Percentiles rank a stretch among this genome's conserved stretches.
Evolutionary conservation across 2,329 filamentous ascomycete species (phyloP).

Genomic region (Epichloe amarillans): DNA sequence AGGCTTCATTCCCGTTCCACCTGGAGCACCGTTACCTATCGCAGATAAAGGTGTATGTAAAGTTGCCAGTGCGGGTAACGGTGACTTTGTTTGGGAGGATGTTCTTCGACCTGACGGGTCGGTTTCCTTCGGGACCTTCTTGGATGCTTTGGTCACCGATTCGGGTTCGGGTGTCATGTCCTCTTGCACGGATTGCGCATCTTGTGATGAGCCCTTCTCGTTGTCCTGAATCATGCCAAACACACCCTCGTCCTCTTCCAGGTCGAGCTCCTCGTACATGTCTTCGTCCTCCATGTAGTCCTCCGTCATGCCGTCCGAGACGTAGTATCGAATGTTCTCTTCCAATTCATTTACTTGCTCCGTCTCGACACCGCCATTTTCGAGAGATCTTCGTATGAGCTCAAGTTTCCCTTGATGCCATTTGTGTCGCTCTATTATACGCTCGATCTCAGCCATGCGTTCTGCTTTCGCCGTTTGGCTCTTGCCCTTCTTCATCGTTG

Average conservation of each 20-base stretch:
- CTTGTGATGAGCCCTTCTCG: slow-evolving; percentile 88
- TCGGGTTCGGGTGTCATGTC: slow-evolving; percentile 52
- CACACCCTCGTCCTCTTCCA: slow-evolving; percentile 81
- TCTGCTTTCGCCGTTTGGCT: slow-evolving; percentile 73
- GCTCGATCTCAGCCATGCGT: slow-evolving; percentile 74
- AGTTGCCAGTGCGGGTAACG: slow-evolving; percentile 81
- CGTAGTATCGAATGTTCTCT: slow-evolving; percentile 90
- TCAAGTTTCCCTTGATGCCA: slow-evolving; percentile 93
- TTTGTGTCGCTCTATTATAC: slow-evolving; percentile 80
- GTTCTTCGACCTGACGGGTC: slow-evolving; percentile 50
- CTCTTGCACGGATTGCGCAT: slow-evolving; percentile 83
- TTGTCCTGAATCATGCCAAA: slow-evolving; percentile 71
- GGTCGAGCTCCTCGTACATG: slow-evolving; percentile 86
- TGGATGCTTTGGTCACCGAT: slow-evolving; percentile 28
- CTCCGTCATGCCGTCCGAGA: slow-evolving; percentile 73
- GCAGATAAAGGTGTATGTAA: slow-evolving; percentile 61
- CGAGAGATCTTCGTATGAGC: slow-evolving; percentile 73
- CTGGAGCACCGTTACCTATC: slow-evolving; percentile 41
- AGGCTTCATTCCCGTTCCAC: slow-evolving; percentile 71
- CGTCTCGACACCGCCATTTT: slow-evolving; percentile 82
- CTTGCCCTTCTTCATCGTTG: slow-evolving; percentile 90
- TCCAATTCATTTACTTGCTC: slow-evolving; percentile 80
- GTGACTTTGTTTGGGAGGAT: slow-evolving; percentile 88
- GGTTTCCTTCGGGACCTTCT: slow-evolving; percentile 48
- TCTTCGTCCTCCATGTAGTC: slow-evolving; percentile 91